Base-by-base conservation (phyloP, 208 protist species). In the Leishmania gerbilli region DNA sequence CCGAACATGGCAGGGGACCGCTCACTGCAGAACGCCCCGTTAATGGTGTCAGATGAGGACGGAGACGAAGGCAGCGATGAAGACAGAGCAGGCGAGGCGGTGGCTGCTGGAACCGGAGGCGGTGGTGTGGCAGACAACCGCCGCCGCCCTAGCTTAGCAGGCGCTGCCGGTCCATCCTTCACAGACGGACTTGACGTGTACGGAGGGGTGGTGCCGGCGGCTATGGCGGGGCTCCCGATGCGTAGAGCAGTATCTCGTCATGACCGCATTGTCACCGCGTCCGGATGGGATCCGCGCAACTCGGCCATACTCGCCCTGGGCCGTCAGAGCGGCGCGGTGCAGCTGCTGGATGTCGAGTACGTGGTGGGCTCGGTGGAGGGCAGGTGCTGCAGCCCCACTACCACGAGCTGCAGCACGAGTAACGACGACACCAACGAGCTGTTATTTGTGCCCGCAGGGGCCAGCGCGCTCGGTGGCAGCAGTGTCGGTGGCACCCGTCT, bases 261-360 rank as follows among this genome's bases (percentile, higher is more conserved):
- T 47, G 81, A 85, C 62, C 71, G 79, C 74, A 49, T 72, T 76
- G 62, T 92, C 75, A 88, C 84, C 56, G 84, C 89, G 64, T 86
- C 86, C 60, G 89, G 79, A 58, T 96, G 91, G 91, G 89, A 93
- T 76, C 90, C 90, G n/a, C 86, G 85, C 21, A 87, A 88, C 78
- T 80, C 86, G 19, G 78, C 88, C 13, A 88, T 88, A n/a, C 83
- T 96, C 11, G 93, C 91, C 0, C 64, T 96, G 15, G 93, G 93
- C 51, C 79, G 89, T 0, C 83, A 87, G 62, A 88, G 91, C 71
- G 91, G 87, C 37, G 74, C 90, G 40, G 87, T 96, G 82, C 88
- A 92, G 80, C 84, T 95, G 27, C 79, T 95, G 45, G 87, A 95
- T 76, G 80, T 95, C 53, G 90, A 96, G 84, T 86, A 88, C 51